These are phyloP conservation scores for Oehlia diaphana DNA, from an alignment of 192 early-diverging fungal genomes.

Conservation along the genomic window DNA sequence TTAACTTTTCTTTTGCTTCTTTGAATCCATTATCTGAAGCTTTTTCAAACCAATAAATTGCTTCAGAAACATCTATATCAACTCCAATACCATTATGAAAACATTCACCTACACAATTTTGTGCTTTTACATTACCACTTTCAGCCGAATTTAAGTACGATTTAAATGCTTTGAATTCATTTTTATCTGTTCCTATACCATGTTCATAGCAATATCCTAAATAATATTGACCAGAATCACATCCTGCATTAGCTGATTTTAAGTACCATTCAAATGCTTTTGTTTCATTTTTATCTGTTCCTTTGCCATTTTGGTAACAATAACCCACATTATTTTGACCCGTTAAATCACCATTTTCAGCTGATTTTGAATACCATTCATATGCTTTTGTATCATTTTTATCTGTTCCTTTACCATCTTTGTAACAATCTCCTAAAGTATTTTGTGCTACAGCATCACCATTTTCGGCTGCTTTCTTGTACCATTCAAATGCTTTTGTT, in stretches of 20 bases:
- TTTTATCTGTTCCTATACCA: neutral
- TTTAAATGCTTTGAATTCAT: neutral
- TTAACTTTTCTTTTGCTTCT: no score
- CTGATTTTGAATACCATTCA: no score
- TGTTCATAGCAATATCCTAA: neutral
- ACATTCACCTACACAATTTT: neutral
- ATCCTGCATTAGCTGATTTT: neutral
- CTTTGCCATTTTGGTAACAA: neutral
- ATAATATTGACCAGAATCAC: neutral
- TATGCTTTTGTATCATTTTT: no score
- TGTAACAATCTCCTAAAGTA: no score
- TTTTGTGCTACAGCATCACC: no score
- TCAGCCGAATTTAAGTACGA: neutral
- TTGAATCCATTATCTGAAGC: no score
- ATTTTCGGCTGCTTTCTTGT: neutral
- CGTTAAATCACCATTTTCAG: no score
- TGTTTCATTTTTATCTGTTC: neutral
- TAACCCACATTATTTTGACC: no score
- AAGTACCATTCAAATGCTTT: neutral
- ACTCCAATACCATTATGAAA: neutral
- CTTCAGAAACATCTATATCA: neutral
- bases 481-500: neutral
- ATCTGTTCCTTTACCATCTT: no score
- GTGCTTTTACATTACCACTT: neutral
- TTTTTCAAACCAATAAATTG: no score